Percentiles rank a stretch among this genome's conserved stretches.
Conservation (phyloP, 345 rosid species). For the Dipteronia sinensis region DNA sequence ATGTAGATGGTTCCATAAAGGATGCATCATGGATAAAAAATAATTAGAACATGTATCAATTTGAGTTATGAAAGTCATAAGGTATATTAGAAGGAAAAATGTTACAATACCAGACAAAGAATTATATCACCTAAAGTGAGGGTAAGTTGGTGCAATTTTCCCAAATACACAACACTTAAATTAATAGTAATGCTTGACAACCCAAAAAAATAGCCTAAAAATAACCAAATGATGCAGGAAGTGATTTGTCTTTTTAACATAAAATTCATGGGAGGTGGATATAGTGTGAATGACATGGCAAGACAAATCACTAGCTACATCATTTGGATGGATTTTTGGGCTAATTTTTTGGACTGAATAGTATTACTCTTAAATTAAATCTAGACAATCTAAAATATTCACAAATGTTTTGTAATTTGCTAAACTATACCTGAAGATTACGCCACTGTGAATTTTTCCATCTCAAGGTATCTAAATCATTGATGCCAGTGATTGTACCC, state of each 20-base stretch:
- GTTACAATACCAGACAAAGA: too few species aligned
- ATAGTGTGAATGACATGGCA: too few species aligned
- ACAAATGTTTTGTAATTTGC: background rate
- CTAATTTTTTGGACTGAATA: too few species aligned
- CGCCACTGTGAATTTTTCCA: conserved; percentile 99
- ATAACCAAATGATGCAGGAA: too few species aligned
- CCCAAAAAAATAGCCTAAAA: too few species aligned
- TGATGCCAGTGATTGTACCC: conserved; percentile 91
- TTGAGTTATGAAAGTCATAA: background rate
- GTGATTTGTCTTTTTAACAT: too few species aligned
- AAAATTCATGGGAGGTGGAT: too few species aligned
- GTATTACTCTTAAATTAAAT: background rate
- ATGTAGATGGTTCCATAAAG: background rate
- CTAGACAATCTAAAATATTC: background rate
- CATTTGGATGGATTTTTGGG: too few species aligned
- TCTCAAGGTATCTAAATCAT: conserved; percentile 83
- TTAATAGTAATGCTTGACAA: too few species aligned
- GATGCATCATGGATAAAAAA: background rate
- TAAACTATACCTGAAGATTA: conserved; percentile 80
- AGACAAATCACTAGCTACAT: too few species aligned
- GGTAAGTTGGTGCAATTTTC: too few species aligned
- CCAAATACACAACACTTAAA: background rate
- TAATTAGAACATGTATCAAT: background rate
- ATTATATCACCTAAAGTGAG: too few species aligned
- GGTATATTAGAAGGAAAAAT: background rate